Evolutionary conservation across 2,329 filamentous ascomycete species (phyloP).

Genomic region (Fusarium brevicatenulatum): DNA sequence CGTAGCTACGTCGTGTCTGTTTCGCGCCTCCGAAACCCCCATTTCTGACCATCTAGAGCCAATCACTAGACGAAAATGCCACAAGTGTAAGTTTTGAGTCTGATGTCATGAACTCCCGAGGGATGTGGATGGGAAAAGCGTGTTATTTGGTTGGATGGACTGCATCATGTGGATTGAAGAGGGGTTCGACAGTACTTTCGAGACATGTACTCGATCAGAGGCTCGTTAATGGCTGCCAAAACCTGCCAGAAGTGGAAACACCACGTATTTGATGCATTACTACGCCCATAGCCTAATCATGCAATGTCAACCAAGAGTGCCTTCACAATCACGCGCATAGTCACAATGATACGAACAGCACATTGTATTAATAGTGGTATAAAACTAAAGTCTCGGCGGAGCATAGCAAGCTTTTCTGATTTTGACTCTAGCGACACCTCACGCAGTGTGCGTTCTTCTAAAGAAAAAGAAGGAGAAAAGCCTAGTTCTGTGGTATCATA

Average conservation of each 20-base stretch:
- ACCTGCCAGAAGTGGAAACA: not conserved
- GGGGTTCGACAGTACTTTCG: constrained; percentile 19
- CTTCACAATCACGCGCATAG: not conserved
- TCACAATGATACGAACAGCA: constrained; percentile 17
- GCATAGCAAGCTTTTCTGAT: constrained; percentile 37
- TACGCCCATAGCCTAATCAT: not conserved
- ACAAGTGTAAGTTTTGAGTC: not conserved
- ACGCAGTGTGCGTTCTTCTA: constrained; percentile 24
- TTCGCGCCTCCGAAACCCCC: constrained; percentile 31
- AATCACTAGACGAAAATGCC: constrained; percentile 28
- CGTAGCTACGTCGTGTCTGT: constrained; percentile 33
- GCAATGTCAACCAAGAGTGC: not conserved
- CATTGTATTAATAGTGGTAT: constrained; percentile 36
- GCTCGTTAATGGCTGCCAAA: not conserved
- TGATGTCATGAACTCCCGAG: constrained; percentile 35
- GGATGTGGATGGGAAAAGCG: constrained; percentile 18
- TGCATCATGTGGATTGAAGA: constrained; percentile 9
- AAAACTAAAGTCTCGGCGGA: constrained; percentile 38
- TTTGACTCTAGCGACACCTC: constrained; percentile 33
- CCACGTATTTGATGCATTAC: not conserved
- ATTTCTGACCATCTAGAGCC: constrained; percentile 24
- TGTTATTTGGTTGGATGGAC: constrained; percentile 38
- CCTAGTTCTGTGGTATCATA: constrained; percentile 38
- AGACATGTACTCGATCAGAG: constrained; percentile 14
- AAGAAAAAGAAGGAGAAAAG: constrained; percentile 33